Base-by-base conservation (phyloP, 345 rosid species). In the Clausena lansium region DNA sequence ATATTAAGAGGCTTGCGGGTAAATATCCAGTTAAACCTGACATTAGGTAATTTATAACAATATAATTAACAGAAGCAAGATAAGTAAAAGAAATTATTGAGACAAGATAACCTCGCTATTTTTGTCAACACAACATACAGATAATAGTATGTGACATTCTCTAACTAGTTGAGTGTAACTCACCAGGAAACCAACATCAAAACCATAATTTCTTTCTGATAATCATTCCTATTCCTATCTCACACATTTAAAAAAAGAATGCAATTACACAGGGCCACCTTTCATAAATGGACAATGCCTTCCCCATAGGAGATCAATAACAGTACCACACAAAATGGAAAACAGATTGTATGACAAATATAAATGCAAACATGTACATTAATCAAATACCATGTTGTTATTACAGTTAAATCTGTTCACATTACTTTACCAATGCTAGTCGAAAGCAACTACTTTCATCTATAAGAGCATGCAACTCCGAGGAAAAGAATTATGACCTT, bases 401-500 rank as follows among this genome's bases (percentile, higher is more conserved):
- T 10, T 19, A 65, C 25, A 39, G 71, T 39, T 67, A 67, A 28
- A 38, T 67, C 5, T 14, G 9, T 24, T 39, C 20, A 27, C 9
- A 67, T 39, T 39, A 20, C 27, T 66, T 66, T 22, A 38, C 47
- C 2, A n/a, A 22, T 66, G 17, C 33, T 2, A 5, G 9, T 28
- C 13, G 39, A 63, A 14, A 30, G 38, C 30, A 30, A 36, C 4
- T 8, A 15, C 67, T n/a, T 5, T 45, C 28, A 70, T 69, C 55
- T 30, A 19, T 9, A 52, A 52, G 15, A 50, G 17, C 35, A 38
- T 36, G 28, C 47, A 36, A 73, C 25, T 24, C 39, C 0, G 9
- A 36, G 54, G 30, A n/a, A 25, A 17, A n/a, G 0, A 11, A 33
- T n/a, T 4, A n/a, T 28, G 38, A 25, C 57, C 83, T 78, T 85